Evolutionary conservation across 805 yeast species (phyloP).

Genomic region (Novakomyces olei): DNA sequence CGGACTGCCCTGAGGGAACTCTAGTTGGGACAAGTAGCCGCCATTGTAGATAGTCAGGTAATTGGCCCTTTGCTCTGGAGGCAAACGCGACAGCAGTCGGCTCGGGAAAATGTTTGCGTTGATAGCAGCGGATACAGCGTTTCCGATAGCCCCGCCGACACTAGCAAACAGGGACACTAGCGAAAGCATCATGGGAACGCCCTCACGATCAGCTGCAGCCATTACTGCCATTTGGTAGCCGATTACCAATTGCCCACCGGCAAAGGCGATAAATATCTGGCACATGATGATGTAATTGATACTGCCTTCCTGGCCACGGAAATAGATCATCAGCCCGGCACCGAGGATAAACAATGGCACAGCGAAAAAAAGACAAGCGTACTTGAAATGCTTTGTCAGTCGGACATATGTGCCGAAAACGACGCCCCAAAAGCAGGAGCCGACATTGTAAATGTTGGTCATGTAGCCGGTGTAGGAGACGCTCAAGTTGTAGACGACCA

Average conservation of each 20-base stretch:
- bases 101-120: slow-evolving; percentile 34
- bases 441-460: slow-evolving; percentile 8
- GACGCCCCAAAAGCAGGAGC: slow-evolving; percentile 29
- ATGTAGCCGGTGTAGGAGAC: slow-evolving; percentile 30
- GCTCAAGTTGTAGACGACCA: slow-evolving; percentile 35
- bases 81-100: too few species aligned
- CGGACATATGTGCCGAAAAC: slow-evolving; percentile 30
- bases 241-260: too few species aligned
- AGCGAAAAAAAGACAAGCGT: slow-evolving; percentile 28
- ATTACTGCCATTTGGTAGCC: slow-evolving; percentile 33
- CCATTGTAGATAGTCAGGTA: too few species aligned
- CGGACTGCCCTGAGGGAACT: neutral
- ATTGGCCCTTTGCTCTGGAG: too few species aligned
- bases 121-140: slow-evolving; percentile 36
- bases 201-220: slow-evolving; percentile 31
- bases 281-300: slow-evolving; percentile 35
- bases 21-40: slow-evolving; percentile 1
- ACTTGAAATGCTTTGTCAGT: slow-evolving; percentile 26
- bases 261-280: slow-evolving; percentile 37
- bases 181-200: slow-evolving; percentile 33
- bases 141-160: slow-evolving; percentile 37
- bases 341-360: slow-evolving; percentile 31
- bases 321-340: slow-evolving; percentile 32
- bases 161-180: slow-evolving; percentile 28
- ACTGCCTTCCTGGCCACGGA: slow-evolving; percentile 25